Evolutionary conservation across 1,139 yeast species (phyloP).

Genomic region (Sugiyamaella grinbergsii): DNA sequence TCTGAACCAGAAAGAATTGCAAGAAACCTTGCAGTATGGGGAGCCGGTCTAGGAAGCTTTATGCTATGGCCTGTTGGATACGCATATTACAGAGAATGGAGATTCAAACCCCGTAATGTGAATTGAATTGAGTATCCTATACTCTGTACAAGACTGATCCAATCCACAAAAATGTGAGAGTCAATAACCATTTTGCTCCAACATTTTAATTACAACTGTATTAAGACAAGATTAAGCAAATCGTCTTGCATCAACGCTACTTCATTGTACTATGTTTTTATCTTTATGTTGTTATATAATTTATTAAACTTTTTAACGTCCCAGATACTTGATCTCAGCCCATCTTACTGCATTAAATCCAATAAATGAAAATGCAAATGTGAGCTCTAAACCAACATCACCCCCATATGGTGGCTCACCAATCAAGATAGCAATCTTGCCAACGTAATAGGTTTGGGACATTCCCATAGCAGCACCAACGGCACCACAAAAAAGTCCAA

Average conservation of each 20-base stretch:
- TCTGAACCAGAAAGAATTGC: conserved; percentile 15
- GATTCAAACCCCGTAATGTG: conserved; percentile 5
- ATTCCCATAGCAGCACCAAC: conserved; percentile 86
- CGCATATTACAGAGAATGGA: conserved; percentile 7
- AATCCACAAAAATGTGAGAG: too few species aligned
- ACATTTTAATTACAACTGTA: too few species aligned
- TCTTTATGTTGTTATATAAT: not conserved
- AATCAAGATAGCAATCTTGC: conserved; percentile 62
- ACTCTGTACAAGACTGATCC: too few species aligned
- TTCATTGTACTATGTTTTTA: not conserved
- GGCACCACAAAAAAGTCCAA: conserved; percentile 79
- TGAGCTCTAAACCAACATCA: conserved; percentile 85
- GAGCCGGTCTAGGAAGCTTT: conserved; percentile 7
- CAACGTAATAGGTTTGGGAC: conserved; percentile 80
- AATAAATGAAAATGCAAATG: conserved; percentile 66
- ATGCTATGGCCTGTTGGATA: conserved; percentile 12
- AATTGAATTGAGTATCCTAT: not conserved
- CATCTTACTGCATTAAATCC: conserved; percentile 64
- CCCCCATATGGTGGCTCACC: conserved; percentile 64
- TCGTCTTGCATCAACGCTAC: not conserved
- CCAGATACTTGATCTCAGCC: conserved; percentile 50
- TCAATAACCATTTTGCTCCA: too few species aligned
- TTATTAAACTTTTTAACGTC: conserved; percentile 28
- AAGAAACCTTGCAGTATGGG: conserved; percentile 15
- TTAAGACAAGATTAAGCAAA: too few species aligned